Evolutionary conservation across 768 basidiomycete species (phyloP).

Genomic region (Calvatia gigantea): DNA sequence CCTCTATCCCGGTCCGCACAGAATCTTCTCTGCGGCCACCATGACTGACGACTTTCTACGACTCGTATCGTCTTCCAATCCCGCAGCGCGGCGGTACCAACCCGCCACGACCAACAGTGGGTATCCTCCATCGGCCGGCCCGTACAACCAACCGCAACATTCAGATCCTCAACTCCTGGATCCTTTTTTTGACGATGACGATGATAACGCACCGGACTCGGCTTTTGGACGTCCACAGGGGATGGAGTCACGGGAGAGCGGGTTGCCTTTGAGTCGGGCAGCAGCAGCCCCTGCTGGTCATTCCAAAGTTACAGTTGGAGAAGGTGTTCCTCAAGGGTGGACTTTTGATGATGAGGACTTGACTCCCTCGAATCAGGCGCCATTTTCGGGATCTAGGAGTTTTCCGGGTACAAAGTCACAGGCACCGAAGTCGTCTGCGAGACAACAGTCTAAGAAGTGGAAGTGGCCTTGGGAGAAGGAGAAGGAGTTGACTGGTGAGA

Average conservation of each 20-base stretch:
- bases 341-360: constrained; percentile 67
- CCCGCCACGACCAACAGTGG: constrained; percentile 38
- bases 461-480: constrained; percentile 86
- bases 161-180: constrained; percentile 57
- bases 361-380: constrained; percentile 30
- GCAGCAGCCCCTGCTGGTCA: constrained; percentile 62
- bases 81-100: constrained; percentile 50
- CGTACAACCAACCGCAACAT: constrained; percentile 31
- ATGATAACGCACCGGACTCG: constrained; percentile 66
- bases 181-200: constrained; percentile 89
- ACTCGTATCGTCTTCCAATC: constrained; percentile 71
- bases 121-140: constrained; percentile 52
- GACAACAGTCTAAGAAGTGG: constrained; percentile 46
- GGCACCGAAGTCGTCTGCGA: constrained; percentile 17
- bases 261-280: constrained; percentile 52
- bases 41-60: constrained; percentile 75
- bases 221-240: constrained; percentile 53
- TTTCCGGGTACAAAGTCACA: constrained; percentile 30
- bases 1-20: constrained; percentile 9
- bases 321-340: constrained; percentile 65
- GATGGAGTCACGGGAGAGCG: constrained; percentile 52
- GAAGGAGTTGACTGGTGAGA: constrained; percentile 61
- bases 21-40: constrained; percentile 9
- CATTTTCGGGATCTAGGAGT: constrained; percentile 42
- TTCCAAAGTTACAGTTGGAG: constrained; percentile 42